These are phyloP conservation scores for Aegilops speltoides DNA, from an alignment of 176 grass and related monocot species.

Conservation along the genomic window DNA sequence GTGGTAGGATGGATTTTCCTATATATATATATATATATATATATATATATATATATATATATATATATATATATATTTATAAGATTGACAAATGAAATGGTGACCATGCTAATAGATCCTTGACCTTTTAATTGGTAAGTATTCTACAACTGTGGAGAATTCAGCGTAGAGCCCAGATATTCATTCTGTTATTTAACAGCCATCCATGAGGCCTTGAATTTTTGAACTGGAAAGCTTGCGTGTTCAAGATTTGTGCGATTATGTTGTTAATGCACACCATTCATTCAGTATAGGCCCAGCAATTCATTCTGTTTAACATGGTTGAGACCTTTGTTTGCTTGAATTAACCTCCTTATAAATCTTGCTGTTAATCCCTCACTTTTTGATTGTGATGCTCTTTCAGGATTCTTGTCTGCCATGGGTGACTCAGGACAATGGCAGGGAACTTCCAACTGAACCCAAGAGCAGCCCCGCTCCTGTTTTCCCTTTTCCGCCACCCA, in stretches of 20 bases:
- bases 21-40: too few species aligned
- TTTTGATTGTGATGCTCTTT: not conserved
- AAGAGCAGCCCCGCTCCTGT: slow-evolving; percentile 28
- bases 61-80: too few species aligned
- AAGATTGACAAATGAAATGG: not conserved
- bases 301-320: not conserved
- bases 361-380: not conserved
- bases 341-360: not conserved
- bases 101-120: not conserved
- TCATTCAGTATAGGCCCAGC: not conserved
- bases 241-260: too few species aligned
- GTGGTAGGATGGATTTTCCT: too few species aligned
- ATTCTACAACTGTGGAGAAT: not conserved
- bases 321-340: not conserved
- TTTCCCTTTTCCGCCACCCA: slow-evolving; percentile 40
- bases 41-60: too few species aligned
- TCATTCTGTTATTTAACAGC: not conserved
- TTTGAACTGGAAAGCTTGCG: not conserved
- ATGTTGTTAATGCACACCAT: too few species aligned
- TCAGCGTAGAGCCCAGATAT: not conserved
- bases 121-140: not conserved
- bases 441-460: slow-evolving; percentile 31
- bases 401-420: not conserved
- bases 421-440: slow-evolving; percentile 30
- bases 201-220: not conserved